Evolutionary conservation across 2,329 filamentous ascomycete species (phyloP).

Genomic region (Exserohilum turcica): DNA sequence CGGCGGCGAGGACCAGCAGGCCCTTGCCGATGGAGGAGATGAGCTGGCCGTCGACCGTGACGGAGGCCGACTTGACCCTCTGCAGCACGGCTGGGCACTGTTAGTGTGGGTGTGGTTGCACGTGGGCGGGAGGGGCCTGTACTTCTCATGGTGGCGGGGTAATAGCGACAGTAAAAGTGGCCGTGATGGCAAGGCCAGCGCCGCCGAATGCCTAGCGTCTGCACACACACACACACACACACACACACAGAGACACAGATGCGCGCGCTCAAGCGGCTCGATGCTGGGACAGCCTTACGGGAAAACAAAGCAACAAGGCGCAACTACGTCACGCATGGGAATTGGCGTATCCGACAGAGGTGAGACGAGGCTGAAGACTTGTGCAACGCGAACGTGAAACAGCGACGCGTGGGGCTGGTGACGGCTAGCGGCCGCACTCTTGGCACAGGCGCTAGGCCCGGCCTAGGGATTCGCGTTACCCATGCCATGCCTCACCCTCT

Average conservation of each 20-base stretch:
- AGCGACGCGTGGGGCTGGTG: slow-evolving; percentile 18
- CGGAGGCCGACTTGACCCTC: slow-evolving; percentile 90
- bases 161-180: neutral
- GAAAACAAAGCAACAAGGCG: neutral
- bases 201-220: neutral
- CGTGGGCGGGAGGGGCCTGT: slow-evolving; percentile 12
- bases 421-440: slow-evolving; percentile 19
- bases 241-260: neutral
- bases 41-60: slow-evolving; percentile 88
- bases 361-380: slow-evolving; percentile 11
- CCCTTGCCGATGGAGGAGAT: slow-evolving; percentile 91
- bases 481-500: slow-evolving; percentile 35
- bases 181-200: slow-evolving; percentile 6
- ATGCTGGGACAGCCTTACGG: neutral
- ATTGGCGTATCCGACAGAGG: neutral
- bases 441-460: slow-evolving; percentile 31
- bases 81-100: slow-evolving; percentile 77
- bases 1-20: slow-evolving; percentile 86
- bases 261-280: neutral
- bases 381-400: slow-evolving; percentile 18
- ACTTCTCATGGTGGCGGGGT: slow-evolving; percentile 33
- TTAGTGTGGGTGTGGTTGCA: slow-evolving; percentile 21
- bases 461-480: slow-evolving; percentile 28
- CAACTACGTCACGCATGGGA: slow-evolving; percentile 15
- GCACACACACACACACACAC: neutral